These are phyloP conservation scores for Phlebopus sp. DNA, from an alignment of 1,284 basidiomycete genomes.

Conservation along the genomic window DNA sequence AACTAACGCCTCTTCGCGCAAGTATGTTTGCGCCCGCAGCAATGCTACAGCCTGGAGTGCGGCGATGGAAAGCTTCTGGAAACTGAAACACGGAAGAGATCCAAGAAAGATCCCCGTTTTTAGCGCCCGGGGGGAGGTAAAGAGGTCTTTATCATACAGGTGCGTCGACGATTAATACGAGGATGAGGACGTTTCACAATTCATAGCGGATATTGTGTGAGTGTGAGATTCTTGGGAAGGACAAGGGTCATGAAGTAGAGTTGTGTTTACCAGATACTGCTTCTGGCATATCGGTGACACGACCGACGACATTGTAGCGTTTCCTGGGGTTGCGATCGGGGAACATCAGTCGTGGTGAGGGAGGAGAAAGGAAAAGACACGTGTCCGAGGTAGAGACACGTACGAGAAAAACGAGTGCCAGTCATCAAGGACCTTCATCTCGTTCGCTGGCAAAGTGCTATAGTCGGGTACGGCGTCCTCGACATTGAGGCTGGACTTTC, in stretches of 20 bases:
- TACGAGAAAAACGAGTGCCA: constrained; percentile 83
- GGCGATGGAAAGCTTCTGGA: too few species aligned
- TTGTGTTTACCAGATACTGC: constrained; percentile 19
- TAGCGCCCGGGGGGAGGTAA: not conserved
- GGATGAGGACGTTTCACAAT: not conserved
- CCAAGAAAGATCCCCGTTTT: too few species aligned
- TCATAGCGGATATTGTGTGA: not conserved
- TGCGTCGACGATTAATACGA: not conserved
- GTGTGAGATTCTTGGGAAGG: not conserved
- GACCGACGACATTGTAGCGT: constrained; percentile 82
- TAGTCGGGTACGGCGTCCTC: constrained; percentile 92
- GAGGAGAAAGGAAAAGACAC: not conserved
- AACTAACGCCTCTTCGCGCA: not conserved
- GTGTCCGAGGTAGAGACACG: constrained; percentile 27
- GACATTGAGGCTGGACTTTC: constrained; percentile 82
- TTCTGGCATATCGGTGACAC: constrained; percentile 47
- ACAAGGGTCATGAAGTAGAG: constrained; percentile 9
- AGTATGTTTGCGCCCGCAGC: not conserved
- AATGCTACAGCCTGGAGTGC: not conserved
- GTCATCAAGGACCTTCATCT: constrained; percentile 84
- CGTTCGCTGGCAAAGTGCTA: constrained; percentile 69
- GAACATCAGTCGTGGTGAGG: too few species aligned
- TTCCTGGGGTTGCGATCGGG: constrained; percentile 42
- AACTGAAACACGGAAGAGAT: too few species aligned
- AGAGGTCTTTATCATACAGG: not conserved